A percentile compares a stretch with the other conserved stretches of the same genome.
These are phyloP conservation scores for Polygonum aviculare DNA, from an alignment of 148 eudicot genomes.

Conservation along the genomic window DNA sequence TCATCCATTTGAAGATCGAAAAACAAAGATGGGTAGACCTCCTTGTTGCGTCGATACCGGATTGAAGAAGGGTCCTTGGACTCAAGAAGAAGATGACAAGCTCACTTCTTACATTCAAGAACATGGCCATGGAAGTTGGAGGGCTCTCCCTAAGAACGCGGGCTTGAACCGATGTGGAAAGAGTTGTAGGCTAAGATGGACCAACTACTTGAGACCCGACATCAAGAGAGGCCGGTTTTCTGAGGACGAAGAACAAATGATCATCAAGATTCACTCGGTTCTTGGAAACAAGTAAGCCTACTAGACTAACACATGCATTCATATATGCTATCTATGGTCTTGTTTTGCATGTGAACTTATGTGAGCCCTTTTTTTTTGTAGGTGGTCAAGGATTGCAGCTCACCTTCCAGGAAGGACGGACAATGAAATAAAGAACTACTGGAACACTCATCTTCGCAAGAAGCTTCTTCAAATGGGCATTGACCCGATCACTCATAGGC, in stretches of 20 bases:
- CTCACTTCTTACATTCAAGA: conserved; percentile 37
- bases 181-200: conserved; percentile 69
- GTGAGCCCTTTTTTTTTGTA: not conserved
- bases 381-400: conserved; percentile 61
- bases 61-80: conserved; percentile 70
- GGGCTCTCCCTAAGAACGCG: conserved; percentile 45
- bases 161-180: conserved; percentile 60
- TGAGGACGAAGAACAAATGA: conserved; percentile 43
- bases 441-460: conserved; percentile 59
- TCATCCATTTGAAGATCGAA: not conserved
- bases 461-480: conserved; percentile 45
- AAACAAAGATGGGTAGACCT: conserved; percentile 37
- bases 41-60: conserved; percentile 34
- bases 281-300: conserved; percentile 52
- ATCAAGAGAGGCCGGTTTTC: conserved; percentile 55
- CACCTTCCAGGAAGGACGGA: conserved; percentile 61
- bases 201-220: conserved; percentile 51
- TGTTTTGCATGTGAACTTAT: not conserved
- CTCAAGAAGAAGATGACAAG: conserved; percentile 48
- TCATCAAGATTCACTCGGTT: conserved; percentile 55
- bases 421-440: conserved; percentile 57
- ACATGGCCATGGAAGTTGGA: conserved; percentile 61
- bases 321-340: not conserved
- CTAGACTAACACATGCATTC: not conserved
- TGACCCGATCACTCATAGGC: conserved; percentile 51